A percentile compares a stretch with the other conserved stretches of the same genome.
Conservation (phyloP, 352 stramenopile species). For the Thraustotheca clavata region DNA sequence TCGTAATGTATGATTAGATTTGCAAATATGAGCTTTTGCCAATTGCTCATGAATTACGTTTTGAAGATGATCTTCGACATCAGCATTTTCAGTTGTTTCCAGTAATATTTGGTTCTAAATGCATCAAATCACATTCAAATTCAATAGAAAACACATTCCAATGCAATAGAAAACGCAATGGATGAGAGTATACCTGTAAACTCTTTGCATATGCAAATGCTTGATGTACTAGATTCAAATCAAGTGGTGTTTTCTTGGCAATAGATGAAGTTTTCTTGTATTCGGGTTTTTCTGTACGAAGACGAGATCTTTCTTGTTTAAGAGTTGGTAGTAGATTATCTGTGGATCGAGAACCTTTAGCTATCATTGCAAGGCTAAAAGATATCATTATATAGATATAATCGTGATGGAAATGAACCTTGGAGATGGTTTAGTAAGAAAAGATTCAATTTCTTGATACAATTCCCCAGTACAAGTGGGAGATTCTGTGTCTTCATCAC, state of each 20-base stretch:
- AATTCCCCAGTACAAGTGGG: slow-evolving; percentile 24
- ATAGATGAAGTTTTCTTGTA: slow-evolving; percentile 28
- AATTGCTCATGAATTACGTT: slow-evolving; percentile 15
- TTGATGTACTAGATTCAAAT: slow-evolving; percentile 58
- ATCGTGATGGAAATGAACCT: slow-evolving; percentile 20
- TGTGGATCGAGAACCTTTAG: not conserved
- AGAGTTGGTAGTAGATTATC: slow-evolving; percentile 38
- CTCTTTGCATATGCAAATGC: slow-evolving; percentile 63
- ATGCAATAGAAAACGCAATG: too few relatives aligned
- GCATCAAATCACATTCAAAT: not conserved
- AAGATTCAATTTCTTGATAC: slow-evolving; percentile 67
- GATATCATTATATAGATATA: slow-evolving; percentile 27
- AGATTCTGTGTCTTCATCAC: not conserved
- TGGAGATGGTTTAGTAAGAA: slow-evolving; percentile 60
- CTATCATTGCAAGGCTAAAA: slow-evolving; percentile 29
- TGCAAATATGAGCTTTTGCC: not conserved
- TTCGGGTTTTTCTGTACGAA: slow-evolving; percentile 17
- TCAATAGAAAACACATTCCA: not conserved
- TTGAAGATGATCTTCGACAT: slow-evolving; percentile 26
- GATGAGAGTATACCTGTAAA: slow-evolving; percentile 28
- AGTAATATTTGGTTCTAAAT: slow-evolving; percentile 16
- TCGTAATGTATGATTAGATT: slow-evolving; percentile 16
- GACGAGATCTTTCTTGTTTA: slow-evolving; percentile 22
- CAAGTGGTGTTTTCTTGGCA: slow-evolving; percentile 26
- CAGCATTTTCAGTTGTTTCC: slow-evolving; percentile 33